These are phyloP conservation scores for Fusarium solani-melongenae DNA, from an alignment of 2,329 filamentous ascomycete species.

Conservation along the genomic window DNA sequence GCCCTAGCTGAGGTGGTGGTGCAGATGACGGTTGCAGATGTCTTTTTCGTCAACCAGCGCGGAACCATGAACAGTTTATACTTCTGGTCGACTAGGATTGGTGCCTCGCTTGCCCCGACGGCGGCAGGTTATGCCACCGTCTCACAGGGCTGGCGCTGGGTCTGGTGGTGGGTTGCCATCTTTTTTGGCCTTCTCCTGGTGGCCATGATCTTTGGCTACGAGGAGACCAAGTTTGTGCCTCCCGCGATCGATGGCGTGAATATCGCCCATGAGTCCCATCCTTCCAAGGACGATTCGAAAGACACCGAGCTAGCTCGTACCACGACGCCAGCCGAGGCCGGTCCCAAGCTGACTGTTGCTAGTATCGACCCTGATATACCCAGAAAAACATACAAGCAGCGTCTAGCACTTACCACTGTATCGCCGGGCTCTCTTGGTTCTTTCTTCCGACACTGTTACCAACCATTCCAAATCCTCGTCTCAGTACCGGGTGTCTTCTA, in stretches of 20 bases:
- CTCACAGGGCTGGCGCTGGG: constrained; percentile 46
- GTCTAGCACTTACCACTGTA: not conserved
- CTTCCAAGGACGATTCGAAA: not conserved
- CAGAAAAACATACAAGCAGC: constrained; percentile 7
- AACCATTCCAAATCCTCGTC: constrained; percentile 6
- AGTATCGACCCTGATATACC: not conserved
- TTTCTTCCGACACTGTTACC: constrained; percentile 7
- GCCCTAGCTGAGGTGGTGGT: constrained; percentile 53
- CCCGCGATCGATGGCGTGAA: not conserved
- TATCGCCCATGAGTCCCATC: not conserved
- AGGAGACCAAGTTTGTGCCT: constrained; percentile 14
- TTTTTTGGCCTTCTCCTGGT: constrained; percentile 26
- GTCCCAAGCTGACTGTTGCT: not conserved
- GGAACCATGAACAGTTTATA: constrained; percentile 54
- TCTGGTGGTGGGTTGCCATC: constrained; percentile 51
- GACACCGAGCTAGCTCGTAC: not conserved
- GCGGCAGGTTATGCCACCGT: constrained; percentile 43
- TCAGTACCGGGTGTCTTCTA: constrained; percentile 4
- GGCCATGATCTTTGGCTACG: constrained; percentile 50
- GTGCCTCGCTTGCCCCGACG: constrained; percentile 45
- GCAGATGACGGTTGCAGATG: constrained; percentile 51
- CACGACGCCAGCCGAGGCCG: not conserved
- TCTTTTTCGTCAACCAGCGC: constrained; percentile 48
- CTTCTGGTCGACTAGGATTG: constrained; percentile 42
- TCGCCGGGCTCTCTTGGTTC: not conserved